phyloP scores from a whole-genome alignment of 2,329 filamentous ascomycete genomes.

The Venturia aucupariae region DNA sequence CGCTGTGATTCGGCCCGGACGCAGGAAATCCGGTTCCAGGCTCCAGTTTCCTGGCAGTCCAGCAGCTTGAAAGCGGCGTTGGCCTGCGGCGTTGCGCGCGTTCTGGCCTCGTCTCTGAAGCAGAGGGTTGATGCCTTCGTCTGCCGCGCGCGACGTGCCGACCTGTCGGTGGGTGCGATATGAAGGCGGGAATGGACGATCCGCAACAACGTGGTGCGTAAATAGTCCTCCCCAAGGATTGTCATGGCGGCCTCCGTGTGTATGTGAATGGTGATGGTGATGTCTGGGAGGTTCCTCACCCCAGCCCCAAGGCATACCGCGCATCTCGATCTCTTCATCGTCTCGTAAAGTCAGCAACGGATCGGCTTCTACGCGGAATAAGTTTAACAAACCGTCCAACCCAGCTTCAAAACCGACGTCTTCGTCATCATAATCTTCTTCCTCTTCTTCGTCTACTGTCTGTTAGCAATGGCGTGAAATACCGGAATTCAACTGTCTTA shows the following conservation, averaged over 20 bases:
- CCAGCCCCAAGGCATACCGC: conserved; percentile 12
- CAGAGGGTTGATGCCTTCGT: conserved; percentile 81
- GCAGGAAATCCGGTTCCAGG: conserved; percentile 39
- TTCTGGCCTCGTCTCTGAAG: conserved; percentile 49
- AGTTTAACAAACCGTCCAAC: conserved; percentile 40
- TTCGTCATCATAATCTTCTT: conserved; percentile 63
- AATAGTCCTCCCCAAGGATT: conserved; percentile 12
- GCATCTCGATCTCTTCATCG: conserved; percentile 27
- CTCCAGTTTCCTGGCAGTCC: conserved; percentile 41
- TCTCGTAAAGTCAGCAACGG: conserved; percentile 20
- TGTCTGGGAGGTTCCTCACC: conserved; percentile 34
- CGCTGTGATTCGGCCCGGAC: conserved; percentile 35
- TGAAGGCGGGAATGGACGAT: conserved; percentile 21
- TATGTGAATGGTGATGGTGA: conserved; percentile 15
- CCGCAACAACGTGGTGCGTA: conserved; percentile 3
- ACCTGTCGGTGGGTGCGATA: conserved; percentile 46
- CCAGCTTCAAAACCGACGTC: conserved; percentile 50
- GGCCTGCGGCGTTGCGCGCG: conserved; percentile 14
- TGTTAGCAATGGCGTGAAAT: background rate
- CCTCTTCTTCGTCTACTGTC: conserved; percentile 35
- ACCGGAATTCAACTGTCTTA: conserved; percentile 40
- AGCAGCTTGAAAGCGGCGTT: conserved; percentile 25
- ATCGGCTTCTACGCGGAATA: conserved; percentile 25
- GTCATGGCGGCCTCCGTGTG: background rate
- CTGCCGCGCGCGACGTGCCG: conserved; percentile 47